A percentile compares a stretch with the other conserved stretches of the same genome.
Evolutionary conservation across 495 filamentous ascomycete species (phyloP).

Genomic region (Penicillium dipodomyicola): DNA sequence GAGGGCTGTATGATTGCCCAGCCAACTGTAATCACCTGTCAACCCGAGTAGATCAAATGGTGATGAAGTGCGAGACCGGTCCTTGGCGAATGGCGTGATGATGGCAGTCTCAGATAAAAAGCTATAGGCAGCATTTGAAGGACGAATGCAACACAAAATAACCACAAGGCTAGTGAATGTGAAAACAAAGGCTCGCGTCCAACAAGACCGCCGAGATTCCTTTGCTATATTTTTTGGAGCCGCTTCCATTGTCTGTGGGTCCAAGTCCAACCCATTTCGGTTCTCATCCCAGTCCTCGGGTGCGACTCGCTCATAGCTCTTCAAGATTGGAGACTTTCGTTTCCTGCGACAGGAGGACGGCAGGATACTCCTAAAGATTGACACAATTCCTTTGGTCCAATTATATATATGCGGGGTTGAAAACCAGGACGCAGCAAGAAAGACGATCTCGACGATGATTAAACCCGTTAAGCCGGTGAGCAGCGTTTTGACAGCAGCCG

Average conservation of each 20-base stretch:
- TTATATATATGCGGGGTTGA: constrained; percentile 22
- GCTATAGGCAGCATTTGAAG: constrained; percentile 16
- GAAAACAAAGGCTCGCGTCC: constrained; percentile 12
- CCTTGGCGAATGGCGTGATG: constrained; percentile 20
- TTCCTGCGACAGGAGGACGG: not conserved
- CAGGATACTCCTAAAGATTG: not conserved
- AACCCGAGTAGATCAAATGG: constrained; percentile 16
- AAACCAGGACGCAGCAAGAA: constrained; percentile 19
- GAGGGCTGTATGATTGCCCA: constrained; percentile 27
- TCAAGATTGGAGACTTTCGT: not conserved
- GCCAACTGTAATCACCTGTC: constrained; percentile 24
- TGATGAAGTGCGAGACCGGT: constrained; percentile 6
- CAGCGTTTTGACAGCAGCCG: constrained; percentile 26
- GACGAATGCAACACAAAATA: constrained; percentile 18
- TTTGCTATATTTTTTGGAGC: too few species aligned
- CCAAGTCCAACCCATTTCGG: constrained; percentile 7
- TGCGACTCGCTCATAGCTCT: constrained; percentile 20
- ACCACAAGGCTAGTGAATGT: constrained; percentile 2
- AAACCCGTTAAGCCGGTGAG: constrained; percentile 26
- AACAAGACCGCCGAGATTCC: not conserved
- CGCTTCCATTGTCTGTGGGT: not conserved
- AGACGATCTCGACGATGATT: constrained; percentile 23
- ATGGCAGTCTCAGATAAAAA: constrained; percentile 26
- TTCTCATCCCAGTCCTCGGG: constrained; percentile 23
- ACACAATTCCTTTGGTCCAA: constrained; percentile 1